A percentile compares a stretch with the other conserved stretches of the same genome.
These are phyloP conservation scores for Pelargonium citronellum DNA, from an alignment of 441 rosid genomes.

Conservation along the genomic window DNA sequence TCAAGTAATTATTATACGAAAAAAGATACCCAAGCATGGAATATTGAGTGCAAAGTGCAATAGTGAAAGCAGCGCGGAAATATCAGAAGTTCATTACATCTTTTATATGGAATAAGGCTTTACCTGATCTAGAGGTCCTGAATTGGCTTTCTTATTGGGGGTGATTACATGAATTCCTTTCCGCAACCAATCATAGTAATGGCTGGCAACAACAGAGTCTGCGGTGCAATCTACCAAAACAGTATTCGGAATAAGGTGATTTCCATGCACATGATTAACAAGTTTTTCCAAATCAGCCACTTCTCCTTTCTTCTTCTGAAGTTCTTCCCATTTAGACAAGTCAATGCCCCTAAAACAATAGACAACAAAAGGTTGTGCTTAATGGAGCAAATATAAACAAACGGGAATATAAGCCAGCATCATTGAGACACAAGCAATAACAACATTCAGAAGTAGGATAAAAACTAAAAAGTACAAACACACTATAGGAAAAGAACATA, in stretches of 20 bases:
- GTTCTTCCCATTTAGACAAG: slow-evolving; percentile 72
- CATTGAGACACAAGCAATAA: not conserved
- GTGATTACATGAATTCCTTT: slow-evolving; percentile 88
- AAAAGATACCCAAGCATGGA: not conserved
- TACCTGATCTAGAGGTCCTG: slow-evolving; percentile 90
- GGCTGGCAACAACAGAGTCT: slow-evolving; percentile 61
- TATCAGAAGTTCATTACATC: not conserved
- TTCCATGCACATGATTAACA: slow-evolving; percentile 66
- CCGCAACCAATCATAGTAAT: slow-evolving; percentile 73
- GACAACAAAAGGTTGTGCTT: not conserved
- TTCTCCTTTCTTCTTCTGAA: slow-evolving; percentile 52
- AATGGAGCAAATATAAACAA: not conserved
- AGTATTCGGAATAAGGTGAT: slow-evolving; percentile 81
- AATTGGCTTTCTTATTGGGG: slow-evolving; percentile 88
- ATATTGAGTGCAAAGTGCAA: not conserved
- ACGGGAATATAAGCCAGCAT: not conserved
- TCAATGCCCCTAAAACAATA: slow-evolving; percentile 60
- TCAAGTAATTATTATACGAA: not conserved
- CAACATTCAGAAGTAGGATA: no score
- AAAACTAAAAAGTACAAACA: no score
- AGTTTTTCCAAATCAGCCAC: slow-evolving; percentile 68
- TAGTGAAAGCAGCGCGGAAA: not conserved
- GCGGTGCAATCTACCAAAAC: slow-evolving; percentile 91
- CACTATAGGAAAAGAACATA: no score
- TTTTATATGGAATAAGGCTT: not conserved